Conservation (phyloP, 805 yeast species). For the Candida broadrunensis region DNA sequence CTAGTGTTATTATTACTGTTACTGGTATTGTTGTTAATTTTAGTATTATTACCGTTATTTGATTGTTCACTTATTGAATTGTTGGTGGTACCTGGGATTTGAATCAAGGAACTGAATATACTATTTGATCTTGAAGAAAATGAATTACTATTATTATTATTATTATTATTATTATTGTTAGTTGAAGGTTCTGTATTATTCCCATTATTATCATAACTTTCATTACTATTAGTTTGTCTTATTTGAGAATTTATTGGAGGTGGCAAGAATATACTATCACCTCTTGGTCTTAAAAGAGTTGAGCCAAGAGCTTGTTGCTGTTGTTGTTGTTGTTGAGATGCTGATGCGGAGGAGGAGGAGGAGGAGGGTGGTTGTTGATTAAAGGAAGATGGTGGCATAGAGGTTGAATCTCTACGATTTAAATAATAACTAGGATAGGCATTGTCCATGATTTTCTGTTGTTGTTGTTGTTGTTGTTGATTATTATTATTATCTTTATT, state of each 20-base stretch:
- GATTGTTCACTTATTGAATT: slow-evolving; percentile 31
- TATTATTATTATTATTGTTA: slow-evolving; percentile 5
- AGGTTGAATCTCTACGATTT: slow-evolving; percentile 14
- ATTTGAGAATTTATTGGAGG: slow-evolving; percentile 27
- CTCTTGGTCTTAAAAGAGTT: slow-evolving; percentile 25
- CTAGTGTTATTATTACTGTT: too few relatives aligned
- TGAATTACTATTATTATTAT: slow-evolving; percentile 12
- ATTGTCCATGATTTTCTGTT: slow-evolving; percentile 4
- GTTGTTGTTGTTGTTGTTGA: slow-evolving; percentile 2
- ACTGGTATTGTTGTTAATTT: too few relatives aligned
- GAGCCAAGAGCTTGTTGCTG: slow-evolving; percentile 7
- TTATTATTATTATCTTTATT: slow-evolving; percentile 3
- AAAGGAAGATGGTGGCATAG: slow-evolving; percentile 4
- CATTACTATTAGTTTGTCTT: slow-evolving; percentile 5
- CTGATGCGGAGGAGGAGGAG: too few relatives aligned
- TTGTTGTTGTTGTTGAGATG: slow-evolving; percentile 4
- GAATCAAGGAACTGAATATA: slow-evolving; percentile 37
- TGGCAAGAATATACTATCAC: slow-evolving; percentile 37
- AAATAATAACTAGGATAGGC: slow-evolving; percentile 16
- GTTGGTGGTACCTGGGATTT: slow-evolving; percentile 32
- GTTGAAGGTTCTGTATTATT: slow-evolving; percentile 3
- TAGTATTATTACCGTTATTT: slow-evolving; percentile 2
- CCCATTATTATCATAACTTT: slow-evolving; percentile 7
- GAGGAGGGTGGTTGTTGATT: slow-evolving; percentile 3
- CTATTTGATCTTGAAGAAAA: slow-evolving; percentile 33